Conservation (phyloP, 2,329 filamentous ascomycete genomes). For the Neofusicoccum laricinum region DNA sequence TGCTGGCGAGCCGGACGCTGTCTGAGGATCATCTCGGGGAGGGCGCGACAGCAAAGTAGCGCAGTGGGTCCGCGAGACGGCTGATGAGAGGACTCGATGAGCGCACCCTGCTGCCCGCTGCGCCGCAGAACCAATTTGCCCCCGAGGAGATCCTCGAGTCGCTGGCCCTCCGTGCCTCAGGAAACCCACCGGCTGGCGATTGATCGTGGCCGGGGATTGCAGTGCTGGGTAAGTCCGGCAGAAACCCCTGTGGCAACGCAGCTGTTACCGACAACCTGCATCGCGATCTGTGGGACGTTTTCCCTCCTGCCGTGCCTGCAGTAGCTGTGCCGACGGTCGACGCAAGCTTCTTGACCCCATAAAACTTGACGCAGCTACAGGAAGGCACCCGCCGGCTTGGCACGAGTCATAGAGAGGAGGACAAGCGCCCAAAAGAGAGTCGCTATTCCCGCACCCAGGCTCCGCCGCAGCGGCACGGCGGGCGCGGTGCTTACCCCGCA, state of each 20-base stretch:
- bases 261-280: background rate
- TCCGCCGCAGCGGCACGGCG: too few species aligned
- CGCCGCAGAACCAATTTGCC: background rate
- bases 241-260: background rate
- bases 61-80: background rate
- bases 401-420: too few species aligned
- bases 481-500: slow-evolving; percentile 3
- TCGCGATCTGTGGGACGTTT: background rate
- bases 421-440: background rate
- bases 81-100: background rate
- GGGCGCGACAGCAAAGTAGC: background rate
- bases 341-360: background rate
- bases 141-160: background rate
- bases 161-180: background rate
- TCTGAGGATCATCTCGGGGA: background rate
- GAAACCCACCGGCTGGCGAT: background rate
- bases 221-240: background rate
- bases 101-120: background rate
- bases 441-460: background rate
- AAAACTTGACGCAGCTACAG: background rate
- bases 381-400: too few species aligned
- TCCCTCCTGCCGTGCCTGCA: background rate
- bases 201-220: background rate
- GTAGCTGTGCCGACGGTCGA: background rate
- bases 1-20: too few species aligned